Evolutionary conservation across 2,329 filamentous ascomycete genomes (phyloP).

Genomic region (Pestalotiopsis sp.): DNA sequence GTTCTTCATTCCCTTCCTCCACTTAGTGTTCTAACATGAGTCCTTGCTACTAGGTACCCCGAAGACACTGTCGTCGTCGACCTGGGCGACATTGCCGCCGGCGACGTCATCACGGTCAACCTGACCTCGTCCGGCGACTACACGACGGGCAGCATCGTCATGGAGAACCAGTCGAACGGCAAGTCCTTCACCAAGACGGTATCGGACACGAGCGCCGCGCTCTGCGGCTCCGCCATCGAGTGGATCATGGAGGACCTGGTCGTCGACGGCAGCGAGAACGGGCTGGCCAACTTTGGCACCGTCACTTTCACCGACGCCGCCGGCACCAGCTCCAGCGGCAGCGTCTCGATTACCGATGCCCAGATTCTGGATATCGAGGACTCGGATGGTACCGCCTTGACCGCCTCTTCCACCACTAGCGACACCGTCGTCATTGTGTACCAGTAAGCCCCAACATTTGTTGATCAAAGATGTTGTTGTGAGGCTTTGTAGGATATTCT

Average conservation of each 20-base stretch:
- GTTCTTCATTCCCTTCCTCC: background rate
- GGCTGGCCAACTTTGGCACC: conserved; percentile 6
- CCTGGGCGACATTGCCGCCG: background rate
- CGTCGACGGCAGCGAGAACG: conserved; percentile 7
- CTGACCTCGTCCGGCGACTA: conserved; percentile 2
- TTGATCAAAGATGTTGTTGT: background rate
- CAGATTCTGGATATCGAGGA: conserved; percentile 51
- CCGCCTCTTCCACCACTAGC: background rate
- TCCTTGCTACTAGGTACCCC: background rate
- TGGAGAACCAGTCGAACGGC: conserved; percentile 8
- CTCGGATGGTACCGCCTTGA: conserved; percentile 24
- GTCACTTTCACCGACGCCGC: conserved; percentile 5
- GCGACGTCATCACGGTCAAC: conserved; percentile 3
- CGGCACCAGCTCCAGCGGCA: background rate
- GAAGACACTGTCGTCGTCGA: background rate
- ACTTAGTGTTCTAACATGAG: background rate
- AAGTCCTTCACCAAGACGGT: conserved; percentile 8
- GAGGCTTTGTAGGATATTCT: background rate
- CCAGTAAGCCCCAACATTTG: background rate
- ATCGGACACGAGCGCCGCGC: background rate
- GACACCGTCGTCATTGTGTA: conserved; percentile 7
- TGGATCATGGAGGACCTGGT: conserved; percentile 11
- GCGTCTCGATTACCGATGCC: conserved; percentile 34
- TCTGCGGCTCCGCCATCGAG: conserved; percentile 1
- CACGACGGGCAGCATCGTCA: background rate